A percentile compares a stretch with the other conserved stretches of the same genome.
Evolutionary conservation across 306 rosid species (phyloP).

Genomic region (Cajanus cajan): DNA sequence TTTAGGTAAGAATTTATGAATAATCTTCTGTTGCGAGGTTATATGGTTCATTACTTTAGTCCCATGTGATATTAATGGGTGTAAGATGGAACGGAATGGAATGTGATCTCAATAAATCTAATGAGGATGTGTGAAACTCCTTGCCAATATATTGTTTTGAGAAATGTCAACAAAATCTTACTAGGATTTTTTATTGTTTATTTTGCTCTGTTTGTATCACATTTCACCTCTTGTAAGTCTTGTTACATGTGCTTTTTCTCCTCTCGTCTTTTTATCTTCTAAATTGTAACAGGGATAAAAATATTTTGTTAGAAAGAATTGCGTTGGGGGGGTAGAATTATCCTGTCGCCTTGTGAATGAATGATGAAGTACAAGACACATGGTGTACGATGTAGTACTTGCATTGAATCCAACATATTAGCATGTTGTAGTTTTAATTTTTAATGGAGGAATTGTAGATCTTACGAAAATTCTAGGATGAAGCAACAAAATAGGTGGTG

Average conservation of each 20-base stretch:
- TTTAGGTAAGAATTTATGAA: conserved; percentile 14
- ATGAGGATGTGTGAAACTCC: conserved; percentile 3
- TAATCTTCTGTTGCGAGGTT: conserved; percentile 16
- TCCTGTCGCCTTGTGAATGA: neutral
- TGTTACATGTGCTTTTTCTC: neutral
- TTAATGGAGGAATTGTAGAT: neutral
- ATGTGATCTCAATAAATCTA: conserved; percentile 23
- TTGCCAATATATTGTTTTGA: neutral
- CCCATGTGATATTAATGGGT: neutral
- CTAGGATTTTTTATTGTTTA: too few species aligned
- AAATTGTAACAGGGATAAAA: too few species aligned
- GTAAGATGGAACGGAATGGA: conserved; percentile 17
- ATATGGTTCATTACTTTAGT: neutral
- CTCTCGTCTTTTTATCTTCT: neutral
- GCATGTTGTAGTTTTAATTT: neutral
- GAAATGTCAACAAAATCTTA: neutral
- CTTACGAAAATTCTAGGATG: neutral
- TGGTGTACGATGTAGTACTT: neutral
- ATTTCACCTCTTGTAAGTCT: neutral
- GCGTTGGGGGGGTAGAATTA: neutral
- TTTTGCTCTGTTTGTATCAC: too few species aligned
- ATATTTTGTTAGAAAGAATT: neutral
- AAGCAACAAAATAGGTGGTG: too few species aligned
- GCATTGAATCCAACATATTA: neutral
- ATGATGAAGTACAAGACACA: neutral